Base-by-base conservation (phyloP, 1,139 yeast genomes). In the Debaryomyces psychrophilus region DNA sequence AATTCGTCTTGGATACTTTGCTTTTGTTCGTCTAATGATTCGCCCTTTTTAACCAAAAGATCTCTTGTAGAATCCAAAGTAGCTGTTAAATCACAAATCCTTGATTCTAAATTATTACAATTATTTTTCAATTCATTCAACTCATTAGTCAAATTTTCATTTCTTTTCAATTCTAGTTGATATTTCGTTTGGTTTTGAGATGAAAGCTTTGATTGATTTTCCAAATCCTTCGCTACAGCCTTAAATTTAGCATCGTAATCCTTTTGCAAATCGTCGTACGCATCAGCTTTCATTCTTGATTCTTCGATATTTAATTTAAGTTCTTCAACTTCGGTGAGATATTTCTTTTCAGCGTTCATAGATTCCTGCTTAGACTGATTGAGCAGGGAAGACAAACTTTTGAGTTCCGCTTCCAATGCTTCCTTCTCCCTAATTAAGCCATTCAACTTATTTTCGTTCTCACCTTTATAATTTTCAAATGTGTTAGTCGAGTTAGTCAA, bases 111-210 rank as follows among this genome's bases (percentile, higher is more conserved):
- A 5, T 58, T 52, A 14, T 68, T 69, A 31, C 69, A 58, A 40
- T 76, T 74, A 15, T 74, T 73, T 48, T 82, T 77, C 46, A 82
- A 61, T 3, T 60, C 46, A 17, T 75, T 67, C 12, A 81, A 64
- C 7, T 74, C 70, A 43, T 68, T 68, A 2, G 82, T 68, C 8
- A 83, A 74, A n/a, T 76, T 74, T 9, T 83, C 82, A 52, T 81
- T 82, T 56, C 82, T 81, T 41, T 71, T 71, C 37, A 81, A 68
- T 56, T 84, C 90, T 39, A 68, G 67, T 47, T 83, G 84, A 54
- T 83, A 83, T 53, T 79, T 83, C 44, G 64, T 62, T 57, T 82
- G 87, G 28, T 72, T 68, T 8, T 73, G 79, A 40, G 69, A 62
- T 2, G 83, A 79, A 44, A 77, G 60, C 26, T 74, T 67, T 1